These are phyloP conservation scores for Mycosphaerelloides madeirae DNA, from an alignment of 2,329 filamentous ascomycete genomes.

Conservation along the genomic window DNA sequence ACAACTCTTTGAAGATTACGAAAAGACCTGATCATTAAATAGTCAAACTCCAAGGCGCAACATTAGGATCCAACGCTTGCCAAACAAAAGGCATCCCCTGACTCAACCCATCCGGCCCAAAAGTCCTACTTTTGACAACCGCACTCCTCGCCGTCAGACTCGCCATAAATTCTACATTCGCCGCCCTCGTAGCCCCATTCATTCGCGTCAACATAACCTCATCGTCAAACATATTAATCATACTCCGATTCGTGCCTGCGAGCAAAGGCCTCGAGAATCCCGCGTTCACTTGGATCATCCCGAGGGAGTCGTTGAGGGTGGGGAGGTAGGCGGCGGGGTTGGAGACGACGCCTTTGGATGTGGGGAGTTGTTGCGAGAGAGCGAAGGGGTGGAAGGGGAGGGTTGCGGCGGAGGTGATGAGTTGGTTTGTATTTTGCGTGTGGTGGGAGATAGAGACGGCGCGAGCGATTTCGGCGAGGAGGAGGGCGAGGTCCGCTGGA, in stretches of 20 bases:
- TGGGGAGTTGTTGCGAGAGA: conserved; percentile 39
- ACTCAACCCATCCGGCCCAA: conserved; percentile 42
- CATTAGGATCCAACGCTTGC: conserved; percentile 29
- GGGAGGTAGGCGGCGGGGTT: conserved; percentile 33
- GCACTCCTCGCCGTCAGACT: conserved; percentile 39
- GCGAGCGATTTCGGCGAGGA: conserved; percentile 41
- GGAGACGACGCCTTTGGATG: conserved; percentile 35
- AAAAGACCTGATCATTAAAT: conserved; percentile 9
- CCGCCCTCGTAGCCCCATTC: conserved; percentile 30
- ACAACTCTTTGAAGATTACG: background rate
- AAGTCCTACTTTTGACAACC: conserved; percentile 35
- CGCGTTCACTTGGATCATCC: conserved; percentile 37
- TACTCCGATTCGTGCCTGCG: conserved; percentile 33
- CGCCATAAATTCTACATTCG: conserved; percentile 35
- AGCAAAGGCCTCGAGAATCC: conserved; percentile 42
- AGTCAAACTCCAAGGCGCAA: conserved; percentile 19
- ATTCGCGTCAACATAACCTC: conserved; percentile 32
- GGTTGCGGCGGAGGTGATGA: conserved; percentile 33
- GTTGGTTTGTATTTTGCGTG: conserved; percentile 41
- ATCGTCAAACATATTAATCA: conserved; percentile 43
- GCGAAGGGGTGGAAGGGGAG: conserved; percentile 43
- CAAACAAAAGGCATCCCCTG: conserved; percentile 48
- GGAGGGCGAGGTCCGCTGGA: conserved; percentile 34
- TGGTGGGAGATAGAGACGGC: conserved; percentile 39
- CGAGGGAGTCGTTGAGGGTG: conserved; percentile 29